Evolutionary conservation across 78 protist species (phyloP).

Genomic region (Emiliania huxleyi): DNA sequence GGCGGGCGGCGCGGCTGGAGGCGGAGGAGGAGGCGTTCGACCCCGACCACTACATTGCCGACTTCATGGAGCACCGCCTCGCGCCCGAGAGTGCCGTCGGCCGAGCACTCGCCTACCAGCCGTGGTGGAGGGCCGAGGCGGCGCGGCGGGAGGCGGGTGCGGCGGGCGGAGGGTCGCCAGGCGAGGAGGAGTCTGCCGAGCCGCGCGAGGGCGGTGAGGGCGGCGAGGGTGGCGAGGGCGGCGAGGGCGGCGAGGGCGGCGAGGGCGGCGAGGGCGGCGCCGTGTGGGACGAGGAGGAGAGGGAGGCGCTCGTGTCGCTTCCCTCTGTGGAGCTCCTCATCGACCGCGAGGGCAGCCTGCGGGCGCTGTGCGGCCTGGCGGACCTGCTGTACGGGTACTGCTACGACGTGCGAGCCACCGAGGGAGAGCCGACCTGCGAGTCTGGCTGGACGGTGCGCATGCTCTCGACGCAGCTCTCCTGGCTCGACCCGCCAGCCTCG

Average conservation of each 20-base stretch:
- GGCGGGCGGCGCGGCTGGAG: background rate
- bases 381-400: constrained; percentile 36
- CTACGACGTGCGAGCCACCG: constrained; percentile 48
- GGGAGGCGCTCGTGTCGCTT: background rate
- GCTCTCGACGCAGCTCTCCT: background rate
- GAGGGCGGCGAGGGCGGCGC: background rate
- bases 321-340: background rate
- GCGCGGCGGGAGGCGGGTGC: no score
- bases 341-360: background rate
- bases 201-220: background rate
- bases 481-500: background rate
- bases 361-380: constrained; percentile 7
- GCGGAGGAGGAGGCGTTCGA: background rate
- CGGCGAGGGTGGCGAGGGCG: background rate
- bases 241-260: background rate
- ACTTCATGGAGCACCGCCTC: background rate
- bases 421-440: constrained; percentile 49
- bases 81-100: background rate
- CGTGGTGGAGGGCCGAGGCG: background rate
- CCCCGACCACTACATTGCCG: constrained; percentile 13
- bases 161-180: no score
- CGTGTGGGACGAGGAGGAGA: background rate
- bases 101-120: background rate
- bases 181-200: no score
- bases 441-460: constrained; percentile 44